Evolutionary conservation across 306 rosid species (phyloP).

Genomic region (Trifolium dubium): DNA sequence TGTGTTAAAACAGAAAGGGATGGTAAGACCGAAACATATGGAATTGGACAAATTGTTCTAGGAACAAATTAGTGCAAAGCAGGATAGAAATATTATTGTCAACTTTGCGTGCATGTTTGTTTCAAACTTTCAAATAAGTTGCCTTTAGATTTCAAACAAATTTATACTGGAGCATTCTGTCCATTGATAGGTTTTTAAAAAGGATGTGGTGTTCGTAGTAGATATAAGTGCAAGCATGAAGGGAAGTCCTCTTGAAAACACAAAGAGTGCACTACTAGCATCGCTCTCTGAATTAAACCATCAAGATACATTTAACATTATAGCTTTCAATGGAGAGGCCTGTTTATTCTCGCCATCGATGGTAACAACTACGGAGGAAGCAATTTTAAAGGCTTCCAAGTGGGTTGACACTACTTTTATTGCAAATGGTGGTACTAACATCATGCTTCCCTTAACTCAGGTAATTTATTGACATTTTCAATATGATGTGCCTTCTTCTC

Average conservation of each 20-base stretch:
- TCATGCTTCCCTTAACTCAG: slow-evolving; percentile 77
- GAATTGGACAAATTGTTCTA: too few relatives aligned
- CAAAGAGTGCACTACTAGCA: slow-evolving; percentile 68
- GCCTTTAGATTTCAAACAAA: not conserved
- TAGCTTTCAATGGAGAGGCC: slow-evolving; percentile 68
- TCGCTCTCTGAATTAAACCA: slow-evolving; percentile 68
- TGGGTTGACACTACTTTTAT: slow-evolving; percentile 61
- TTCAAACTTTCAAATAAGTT: not conserved
- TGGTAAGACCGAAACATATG: too few relatives aligned
- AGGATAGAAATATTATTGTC: slow-evolving; percentile 4
- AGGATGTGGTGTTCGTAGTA: slow-evolving; percentile 77
- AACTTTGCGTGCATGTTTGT: slow-evolving; percentile 15
- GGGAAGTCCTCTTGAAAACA: slow-evolving; percentile 76
- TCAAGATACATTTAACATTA: slow-evolving; percentile 79
- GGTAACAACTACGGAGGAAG: slow-evolving; percentile 68
- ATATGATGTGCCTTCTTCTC: slow-evolving; percentile 29
- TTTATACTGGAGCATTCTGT: slow-evolving; percentile 15
- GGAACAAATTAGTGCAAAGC: too few relatives aligned
- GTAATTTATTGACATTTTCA: slow-evolving; percentile 47
- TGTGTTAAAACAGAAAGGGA: too few relatives aligned
- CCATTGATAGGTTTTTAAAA: slow-evolving; percentile 66
- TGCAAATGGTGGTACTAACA: slow-evolving; percentile 82
- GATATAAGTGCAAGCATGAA: slow-evolving; percentile 90
- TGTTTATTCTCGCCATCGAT: slow-evolving; percentile 66
- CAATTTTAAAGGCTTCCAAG: slow-evolving; percentile 62